Conservation (phyloP, 495 filamentous ascomycete genomes). For the Penicillium egyptiacum region DNA sequence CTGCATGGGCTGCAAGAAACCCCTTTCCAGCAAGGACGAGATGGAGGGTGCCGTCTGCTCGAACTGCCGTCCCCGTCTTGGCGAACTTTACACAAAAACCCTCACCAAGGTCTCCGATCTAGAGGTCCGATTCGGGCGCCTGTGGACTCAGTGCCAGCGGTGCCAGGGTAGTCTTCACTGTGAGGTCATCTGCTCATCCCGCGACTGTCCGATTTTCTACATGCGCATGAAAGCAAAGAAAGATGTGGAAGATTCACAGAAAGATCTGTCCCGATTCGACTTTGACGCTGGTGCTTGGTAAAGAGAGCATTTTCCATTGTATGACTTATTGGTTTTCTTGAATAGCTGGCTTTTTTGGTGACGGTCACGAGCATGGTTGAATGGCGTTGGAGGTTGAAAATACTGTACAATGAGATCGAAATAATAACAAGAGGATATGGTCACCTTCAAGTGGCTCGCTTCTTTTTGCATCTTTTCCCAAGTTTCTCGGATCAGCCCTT, state of each 20-base stretch:
- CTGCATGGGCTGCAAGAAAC: slow-evolving; percentile 99
- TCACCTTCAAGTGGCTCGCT: neutral
- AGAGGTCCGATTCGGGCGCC: slow-evolving; percentile 84
- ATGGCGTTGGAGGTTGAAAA: slow-evolving; percentile 6
- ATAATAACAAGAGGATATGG: neutral
- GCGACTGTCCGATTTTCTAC: slow-evolving; percentile 98
- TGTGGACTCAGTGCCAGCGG: slow-evolving; percentile 98
- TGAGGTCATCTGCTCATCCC: slow-evolving; percentile 94
- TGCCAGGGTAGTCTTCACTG: slow-evolving; percentile 97
- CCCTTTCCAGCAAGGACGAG: slow-evolving; percentile 75
- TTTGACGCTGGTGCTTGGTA: slow-evolving; percentile 67
- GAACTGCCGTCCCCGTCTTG: slow-evolving; percentile 78
- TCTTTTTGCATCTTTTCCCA: slow-evolving; percentile 11
- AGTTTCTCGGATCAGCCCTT: neutral
- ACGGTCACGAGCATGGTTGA: slow-evolving; percentile 3
- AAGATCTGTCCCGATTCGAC: slow-evolving; percentile 89
- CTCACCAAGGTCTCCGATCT: slow-evolving; percentile 83
- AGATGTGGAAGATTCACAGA: slow-evolving; percentile 92
- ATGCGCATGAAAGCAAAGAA: slow-evolving; percentile 99
- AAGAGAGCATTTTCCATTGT: slow-evolving; percentile 20
- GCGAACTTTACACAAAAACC: slow-evolving; percentile 91
- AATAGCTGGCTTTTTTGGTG: slow-evolving; percentile 1
- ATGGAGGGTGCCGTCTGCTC: slow-evolving; percentile 83
- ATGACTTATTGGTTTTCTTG: neutral
- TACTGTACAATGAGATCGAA: slow-evolving; percentile 10